Conservation (phyloP, 441 rosid species). For the Erodium moschatum region DNA sequence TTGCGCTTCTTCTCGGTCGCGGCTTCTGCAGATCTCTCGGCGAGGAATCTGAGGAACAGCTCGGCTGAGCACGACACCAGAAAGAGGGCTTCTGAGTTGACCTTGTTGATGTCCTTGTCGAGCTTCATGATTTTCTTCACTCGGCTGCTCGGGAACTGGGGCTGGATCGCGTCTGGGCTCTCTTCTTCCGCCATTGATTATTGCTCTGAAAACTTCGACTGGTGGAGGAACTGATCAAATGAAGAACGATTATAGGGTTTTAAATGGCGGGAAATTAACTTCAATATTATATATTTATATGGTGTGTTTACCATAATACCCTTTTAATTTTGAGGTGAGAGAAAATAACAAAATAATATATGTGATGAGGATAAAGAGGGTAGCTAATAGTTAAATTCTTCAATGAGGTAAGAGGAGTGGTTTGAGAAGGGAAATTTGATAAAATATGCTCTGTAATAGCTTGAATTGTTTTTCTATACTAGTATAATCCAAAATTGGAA, state of each 20-base stretch:
- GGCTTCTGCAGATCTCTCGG: conserved; percentile 53
- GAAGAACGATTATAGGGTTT: background rate
- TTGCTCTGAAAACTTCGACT: background rate
- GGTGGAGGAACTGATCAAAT: background rate
- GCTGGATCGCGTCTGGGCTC: conserved; percentile 22
- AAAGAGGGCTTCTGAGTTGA: conserved; percentile 61
- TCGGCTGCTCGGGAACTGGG: conserved; percentile 55
- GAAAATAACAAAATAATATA: too few species aligned
- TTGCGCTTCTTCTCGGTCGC: conserved; percentile 65
- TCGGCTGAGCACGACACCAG: conserved; percentile 46
- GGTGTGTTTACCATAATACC: background rate
- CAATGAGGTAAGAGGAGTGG: too few species aligned
- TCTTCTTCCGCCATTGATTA: conserved; percentile 62
- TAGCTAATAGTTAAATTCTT: too few species aligned
- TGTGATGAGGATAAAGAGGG: too few species aligned
- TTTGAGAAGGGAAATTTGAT: too few species aligned
- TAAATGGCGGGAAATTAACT: conserved; percentile 6
- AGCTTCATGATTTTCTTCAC: conserved; percentile 72
- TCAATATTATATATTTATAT: background rate
- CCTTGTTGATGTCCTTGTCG: conserved; percentile 70
- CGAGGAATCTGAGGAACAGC: conserved; percentile 57
- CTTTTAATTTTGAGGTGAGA: background rate
- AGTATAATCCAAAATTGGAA: too few species aligned
- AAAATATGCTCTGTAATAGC: too few species aligned
- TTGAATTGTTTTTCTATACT: too few species aligned